Evolutionary conservation across 2,329 filamentous ascomycete genomes (phyloP), one percentile per base, ranked within the genome.

Genomic region (Diaporthe ampelina): DNA sequence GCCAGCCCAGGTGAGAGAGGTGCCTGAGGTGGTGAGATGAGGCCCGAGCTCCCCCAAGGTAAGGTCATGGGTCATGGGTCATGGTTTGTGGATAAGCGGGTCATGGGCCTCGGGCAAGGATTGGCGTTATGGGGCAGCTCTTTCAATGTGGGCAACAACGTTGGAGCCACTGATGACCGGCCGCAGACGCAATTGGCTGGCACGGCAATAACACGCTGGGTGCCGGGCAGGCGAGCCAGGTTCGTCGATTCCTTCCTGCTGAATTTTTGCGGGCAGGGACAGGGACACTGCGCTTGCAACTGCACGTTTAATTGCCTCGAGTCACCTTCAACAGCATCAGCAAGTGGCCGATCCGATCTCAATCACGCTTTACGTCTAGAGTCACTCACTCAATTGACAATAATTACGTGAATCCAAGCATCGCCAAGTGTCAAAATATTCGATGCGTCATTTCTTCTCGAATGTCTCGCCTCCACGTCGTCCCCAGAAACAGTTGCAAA

Each of bases 281-380:
- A 57, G 65, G 57, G 67, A 63, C 57, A 57, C 35, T 48, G 67
- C 50, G 70, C 68, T 74, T 71, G 48, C 67, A 71, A 74, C 48
- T 61, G 52, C 40, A 45, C 57, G 26, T 72, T 74, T 72, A 67
- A 72, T 74, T 74, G 68, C 63, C 73, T 50, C 43, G 43, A 52
- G 68, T 65, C 29, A 63, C 68, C 35, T 11, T 48, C n/a, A 40
- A 2, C 37, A 40, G 13, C 67, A 65, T 59, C 50, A 61, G 71
- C 57, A 54, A 58, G 48, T n/a, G 35, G n/a, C 52, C 50, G 48
- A 29, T 26, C 37, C 40, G 32, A 45, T 35, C 29, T 3, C 29
- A 32, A 32, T 8, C 50, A 61, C 24, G 11, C 3, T 32, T 29
- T 11, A 13, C 13, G n/a, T 24, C n/a, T 24, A 29, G 29, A 29